These are phyloP conservation scores for Debaryomyces sp. DNA, from an alignment of 1,139 yeast genomes.

Conservation along the genomic window DNA sequence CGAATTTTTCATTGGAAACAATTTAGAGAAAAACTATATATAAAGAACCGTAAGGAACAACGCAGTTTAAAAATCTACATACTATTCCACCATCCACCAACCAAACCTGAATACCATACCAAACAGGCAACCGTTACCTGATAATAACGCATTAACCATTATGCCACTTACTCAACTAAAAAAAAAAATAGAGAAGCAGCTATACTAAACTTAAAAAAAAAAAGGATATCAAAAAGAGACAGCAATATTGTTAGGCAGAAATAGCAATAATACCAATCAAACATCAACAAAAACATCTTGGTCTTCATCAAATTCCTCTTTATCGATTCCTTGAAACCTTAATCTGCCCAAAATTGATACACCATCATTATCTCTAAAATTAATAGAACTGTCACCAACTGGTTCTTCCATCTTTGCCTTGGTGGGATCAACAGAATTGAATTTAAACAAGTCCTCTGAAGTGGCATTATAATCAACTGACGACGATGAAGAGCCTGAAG, in stretches of 20 bases:
- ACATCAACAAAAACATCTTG: slow-evolving; percentile 34
- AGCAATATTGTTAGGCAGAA: slow-evolving; percentile 8
- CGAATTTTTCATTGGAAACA: slow-evolving; percentile 1
- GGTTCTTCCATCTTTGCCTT: slow-evolving; percentile 3
- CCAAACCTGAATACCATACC: slow-evolving; percentile 7
- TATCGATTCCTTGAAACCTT: slow-evolving; percentile 21
- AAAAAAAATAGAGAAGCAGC: slow-evolving; percentile 10
- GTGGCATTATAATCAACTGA: slow-evolving; percentile 5
- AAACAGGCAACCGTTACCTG: slow-evolving; percentile 3
- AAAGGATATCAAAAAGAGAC: slow-evolving; percentile 9
- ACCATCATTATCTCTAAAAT: slow-evolving; percentile 18
- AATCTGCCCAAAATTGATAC: slow-evolving; percentile 22
- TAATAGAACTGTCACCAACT: slow-evolving; percentile 7
- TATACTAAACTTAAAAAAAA: not conserved
- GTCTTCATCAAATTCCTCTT: slow-evolving; percentile 26
- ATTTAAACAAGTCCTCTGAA: slow-evolving; percentile 2
- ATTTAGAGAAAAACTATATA: slow-evolving; percentile 5
- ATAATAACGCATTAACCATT: not conserved
- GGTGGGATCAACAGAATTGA: not conserved
- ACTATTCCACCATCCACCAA: slow-evolving; percentile 1
- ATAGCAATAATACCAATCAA: slow-evolving; percentile 9
- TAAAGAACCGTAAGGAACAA: slow-evolving; percentile 6
- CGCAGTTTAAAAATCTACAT: slow-evolving; percentile 3
- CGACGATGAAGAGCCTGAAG: slow-evolving; percentile 14
- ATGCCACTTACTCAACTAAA: slow-evolving; percentile 2